phyloP scores from a whole-genome alignment of 176 grass and related monocot genomes.

The Avena atlantica region DNA sequence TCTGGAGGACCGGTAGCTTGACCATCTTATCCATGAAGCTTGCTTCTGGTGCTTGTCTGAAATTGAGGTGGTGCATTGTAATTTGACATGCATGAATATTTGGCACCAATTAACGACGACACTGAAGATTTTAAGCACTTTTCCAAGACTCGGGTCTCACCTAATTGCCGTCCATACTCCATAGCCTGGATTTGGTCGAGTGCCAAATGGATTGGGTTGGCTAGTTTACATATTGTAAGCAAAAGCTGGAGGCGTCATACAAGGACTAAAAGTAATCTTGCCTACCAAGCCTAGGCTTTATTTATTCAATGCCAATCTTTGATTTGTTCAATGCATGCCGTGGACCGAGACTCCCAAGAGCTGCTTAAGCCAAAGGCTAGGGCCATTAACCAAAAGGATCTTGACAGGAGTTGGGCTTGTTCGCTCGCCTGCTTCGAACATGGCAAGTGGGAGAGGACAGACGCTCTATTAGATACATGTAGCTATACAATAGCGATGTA shows the following conservation, averaged over 20 bases:
- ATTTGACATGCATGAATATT: not conserved
- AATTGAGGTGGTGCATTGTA: not conserved
- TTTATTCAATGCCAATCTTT: constrained; percentile 31
- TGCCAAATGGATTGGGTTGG: constrained; percentile 47
- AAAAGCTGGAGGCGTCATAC: constrained; percentile 36
- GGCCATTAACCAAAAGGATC: constrained; percentile 39
- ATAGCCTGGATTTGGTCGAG: constrained; percentile 35
- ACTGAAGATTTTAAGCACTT: not conserved
- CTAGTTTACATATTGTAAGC: constrained; percentile 20
- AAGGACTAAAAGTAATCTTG: constrained; percentile 46
- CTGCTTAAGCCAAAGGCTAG: constrained; percentile 33
- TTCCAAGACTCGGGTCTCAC: constrained; percentile 4
- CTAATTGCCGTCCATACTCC: constrained; percentile 45
- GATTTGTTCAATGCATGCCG: constrained; percentile 50
- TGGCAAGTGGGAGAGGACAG: constrained; percentile 45
- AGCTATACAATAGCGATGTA: not conserved
- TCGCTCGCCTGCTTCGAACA: constrained; percentile 36
- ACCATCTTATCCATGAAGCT: constrained; percentile 34
- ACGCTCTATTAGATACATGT: not conserved
- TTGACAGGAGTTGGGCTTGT: constrained; percentile 44
- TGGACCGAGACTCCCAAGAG: constrained; percentile 29
- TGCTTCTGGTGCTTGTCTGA: not conserved
- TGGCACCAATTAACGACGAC: not conserved
- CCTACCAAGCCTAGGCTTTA: constrained; percentile 49
- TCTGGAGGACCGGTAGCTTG: constrained; percentile 31